Evolutionary conservation across 768 basidiomycete genomes (phyloP).

Genomic region (Mycena indigotica): DNA sequence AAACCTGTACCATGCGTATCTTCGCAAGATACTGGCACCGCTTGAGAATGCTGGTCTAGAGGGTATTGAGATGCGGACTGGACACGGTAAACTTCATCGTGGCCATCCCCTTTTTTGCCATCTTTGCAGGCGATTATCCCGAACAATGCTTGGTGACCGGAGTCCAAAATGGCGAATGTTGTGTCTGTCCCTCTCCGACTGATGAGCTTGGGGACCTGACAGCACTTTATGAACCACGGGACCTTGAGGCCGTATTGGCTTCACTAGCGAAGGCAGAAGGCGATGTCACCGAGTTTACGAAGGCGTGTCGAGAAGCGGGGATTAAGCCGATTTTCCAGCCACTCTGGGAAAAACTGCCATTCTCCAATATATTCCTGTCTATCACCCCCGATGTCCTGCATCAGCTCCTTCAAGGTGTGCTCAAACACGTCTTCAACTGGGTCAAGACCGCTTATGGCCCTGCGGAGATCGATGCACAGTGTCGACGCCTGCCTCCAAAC

Average conservation of each 20-base stretch:
- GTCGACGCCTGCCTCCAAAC: constrained; percentile 31
- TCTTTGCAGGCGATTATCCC: constrained; percentile 41
- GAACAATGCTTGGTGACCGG: constrained; percentile 41
- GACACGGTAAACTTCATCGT: constrained; percentile 33
- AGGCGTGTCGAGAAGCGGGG: constrained; percentile 13
- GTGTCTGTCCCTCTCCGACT: constrained; percentile 1
- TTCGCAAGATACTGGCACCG: constrained; percentile 32
- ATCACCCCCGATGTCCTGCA: constrained; percentile 31
- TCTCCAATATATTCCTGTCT: constrained; percentile 23
- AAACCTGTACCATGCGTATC: constrained; percentile 41
- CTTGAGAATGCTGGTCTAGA: constrained; percentile 29
- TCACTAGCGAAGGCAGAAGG: neutral
- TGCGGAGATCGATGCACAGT: constrained; percentile 32
- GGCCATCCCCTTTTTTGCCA: constrained; percentile 40
- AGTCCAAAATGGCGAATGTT: constrained; percentile 27
- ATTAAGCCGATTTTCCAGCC: constrained; percentile 26
- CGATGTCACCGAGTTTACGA: neutral
- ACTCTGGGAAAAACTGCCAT: constrained; percentile 30
- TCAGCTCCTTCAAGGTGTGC: constrained; percentile 30
- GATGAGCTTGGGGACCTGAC: constrained; percentile 4
- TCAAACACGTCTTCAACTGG: constrained; percentile 32
- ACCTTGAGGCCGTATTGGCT: constrained; percentile 1
- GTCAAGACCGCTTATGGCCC: constrained; percentile 19
- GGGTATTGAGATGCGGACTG: constrained; percentile 35
- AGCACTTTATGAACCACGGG: constrained; percentile 6